A percentile compares a stretch with the other conserved stretches of the same genome.
Conservation (phyloP, 495 filamentous ascomycete genomes). For the Aspergillus cristatus region DNA sequence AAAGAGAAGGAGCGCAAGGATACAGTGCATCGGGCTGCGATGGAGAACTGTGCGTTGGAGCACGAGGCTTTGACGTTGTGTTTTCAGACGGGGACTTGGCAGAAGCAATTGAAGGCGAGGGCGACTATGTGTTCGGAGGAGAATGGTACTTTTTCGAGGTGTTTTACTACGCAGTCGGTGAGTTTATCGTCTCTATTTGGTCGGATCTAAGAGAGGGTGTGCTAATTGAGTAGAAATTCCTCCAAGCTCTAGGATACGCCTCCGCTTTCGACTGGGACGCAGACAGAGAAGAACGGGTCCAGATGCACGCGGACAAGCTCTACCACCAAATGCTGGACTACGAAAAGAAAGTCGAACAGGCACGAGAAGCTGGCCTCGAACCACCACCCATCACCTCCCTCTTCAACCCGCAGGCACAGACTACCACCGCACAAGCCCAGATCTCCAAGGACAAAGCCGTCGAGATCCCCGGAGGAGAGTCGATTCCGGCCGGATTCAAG, state of each 20-base stretch:
- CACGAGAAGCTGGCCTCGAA: constrained; percentile 49
- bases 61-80: constrained; percentile 67
- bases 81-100: constrained; percentile 55
- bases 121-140: constrained; percentile 67
- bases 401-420: constrained; percentile 22
- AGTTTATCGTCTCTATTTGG: constrained; percentile 17
- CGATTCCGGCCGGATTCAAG: constrained; percentile 25
- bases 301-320: constrained; percentile 87
- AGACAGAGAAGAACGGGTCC: constrained; percentile 77
- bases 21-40: constrained; percentile 66
- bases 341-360: constrained; percentile 57
- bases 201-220: no score
- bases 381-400: constrained; percentile 30
- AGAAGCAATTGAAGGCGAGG: constrained; percentile 35
- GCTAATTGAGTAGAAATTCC: constrained; percentile 55
- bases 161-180: constrained; percentile 74
- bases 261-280: constrained; percentile 48
- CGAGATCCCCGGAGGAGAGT: constrained; percentile 27
- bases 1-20: constrained; percentile 73
- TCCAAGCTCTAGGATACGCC: constrained; percentile 88
- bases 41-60: constrained; percentile 90
- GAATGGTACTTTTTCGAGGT: constrained; percentile 62
- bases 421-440: constrained; percentile 4
- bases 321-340: constrained; percentile 79
- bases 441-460: constrained; percentile 7